These are phyloP conservation scores for Aspergillus japonicus DNA, from an alignment of 2,329 filamentous ascomycete species.

Conservation along the genomic window DNA sequence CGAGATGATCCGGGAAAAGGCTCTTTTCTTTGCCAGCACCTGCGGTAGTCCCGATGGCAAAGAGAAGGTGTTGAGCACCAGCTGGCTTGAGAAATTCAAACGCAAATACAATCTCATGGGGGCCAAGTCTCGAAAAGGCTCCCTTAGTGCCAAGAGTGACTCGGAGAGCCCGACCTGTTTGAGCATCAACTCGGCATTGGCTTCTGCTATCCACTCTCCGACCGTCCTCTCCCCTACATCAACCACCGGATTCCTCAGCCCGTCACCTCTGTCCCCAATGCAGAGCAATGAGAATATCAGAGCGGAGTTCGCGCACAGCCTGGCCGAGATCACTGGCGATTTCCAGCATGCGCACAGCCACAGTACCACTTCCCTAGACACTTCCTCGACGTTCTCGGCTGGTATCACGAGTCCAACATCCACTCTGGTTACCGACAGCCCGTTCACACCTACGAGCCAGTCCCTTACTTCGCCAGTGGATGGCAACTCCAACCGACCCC, in stretches of 20 bases:
- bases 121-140: conserved; percentile 55
- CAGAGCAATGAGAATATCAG: conserved; percentile 70
- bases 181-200: conserved; percentile 53
- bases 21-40: conserved; percentile 73
- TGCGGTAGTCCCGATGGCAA: conserved; percentile 71
- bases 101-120: conserved; percentile 70
- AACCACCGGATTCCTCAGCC: conserved; percentile 63
- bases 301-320: conserved; percentile 56
- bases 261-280: conserved; percentile 68
- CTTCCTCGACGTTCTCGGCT: conserved; percentile 66
- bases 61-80: conserved; percentile 67
- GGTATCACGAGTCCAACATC: conserved; percentile 72
- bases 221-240: conserved; percentile 71
- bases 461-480: conserved; percentile 48
- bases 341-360: conserved; percentile 67
- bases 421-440: conserved; percentile 75
- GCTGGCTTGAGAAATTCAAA: conserved; percentile 95
- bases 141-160: conserved; percentile 59
- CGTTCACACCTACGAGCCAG: conserved; percentile 60
- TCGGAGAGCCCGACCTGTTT: conserved; percentile 62
- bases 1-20: conserved; percentile 80
- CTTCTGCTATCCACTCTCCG: conserved; percentile 62
- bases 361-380: conserved; percentile 65
- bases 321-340: conserved; percentile 59
- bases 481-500: conserved; percentile 67